Percentiles rank a stretch among this genome's conserved stretches.
These are phyloP conservation scores for Wickerhamiella azymoides DNA, from an alignment of 805 yeast species.

Conservation along the genomic window DNA sequence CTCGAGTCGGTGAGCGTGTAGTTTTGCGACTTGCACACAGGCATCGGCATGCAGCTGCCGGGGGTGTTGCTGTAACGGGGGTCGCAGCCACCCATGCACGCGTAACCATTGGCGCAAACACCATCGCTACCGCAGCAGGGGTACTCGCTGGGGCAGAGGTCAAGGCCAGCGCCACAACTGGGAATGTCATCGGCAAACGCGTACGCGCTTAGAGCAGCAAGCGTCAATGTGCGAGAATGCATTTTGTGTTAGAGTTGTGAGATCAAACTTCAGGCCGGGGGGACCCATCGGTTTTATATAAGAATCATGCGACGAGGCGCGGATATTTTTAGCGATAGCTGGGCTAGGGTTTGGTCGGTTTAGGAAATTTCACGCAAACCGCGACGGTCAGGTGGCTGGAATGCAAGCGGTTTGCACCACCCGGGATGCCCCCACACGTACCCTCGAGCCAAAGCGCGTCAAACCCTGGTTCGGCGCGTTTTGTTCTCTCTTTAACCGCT, in stretches of 20 bases:
- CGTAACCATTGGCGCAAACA: slow-evolving; percentile 59
- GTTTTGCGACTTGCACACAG: slow-evolving; percentile 42
- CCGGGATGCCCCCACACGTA: no score
- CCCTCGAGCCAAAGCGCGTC: no score
- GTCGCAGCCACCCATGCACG: slow-evolving; percentile 83
- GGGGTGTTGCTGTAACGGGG: slow-evolving; percentile 51
- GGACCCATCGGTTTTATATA: not conserved
- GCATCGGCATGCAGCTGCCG: slow-evolving; percentile 75
- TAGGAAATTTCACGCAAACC: not conserved
- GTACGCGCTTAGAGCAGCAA: slow-evolving; percentile 2
- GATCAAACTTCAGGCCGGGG: no score
- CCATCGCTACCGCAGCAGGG: slow-evolving; percentile 87
- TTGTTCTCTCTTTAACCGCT: no score
- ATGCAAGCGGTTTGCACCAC: no score
- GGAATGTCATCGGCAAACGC: slow-evolving; percentile 11
- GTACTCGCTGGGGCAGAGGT: slow-evolving; percentile 52
- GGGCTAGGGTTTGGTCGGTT: not conserved
- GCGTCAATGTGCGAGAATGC: not conserved
- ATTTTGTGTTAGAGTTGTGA: not conserved
- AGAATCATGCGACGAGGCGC: not conserved
- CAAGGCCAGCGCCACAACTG: slow-evolving; percentile 19
- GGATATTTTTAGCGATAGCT: no score
- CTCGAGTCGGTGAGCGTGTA: slow-evolving; percentile 23
- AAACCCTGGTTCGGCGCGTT: no score
- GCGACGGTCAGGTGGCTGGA: no score